Percentiles rank a stretch among this genome's conserved stretches.
phyloP scores from a whole-genome alignment of 306 rosid species.

The Mucuna pruriens region DNA sequence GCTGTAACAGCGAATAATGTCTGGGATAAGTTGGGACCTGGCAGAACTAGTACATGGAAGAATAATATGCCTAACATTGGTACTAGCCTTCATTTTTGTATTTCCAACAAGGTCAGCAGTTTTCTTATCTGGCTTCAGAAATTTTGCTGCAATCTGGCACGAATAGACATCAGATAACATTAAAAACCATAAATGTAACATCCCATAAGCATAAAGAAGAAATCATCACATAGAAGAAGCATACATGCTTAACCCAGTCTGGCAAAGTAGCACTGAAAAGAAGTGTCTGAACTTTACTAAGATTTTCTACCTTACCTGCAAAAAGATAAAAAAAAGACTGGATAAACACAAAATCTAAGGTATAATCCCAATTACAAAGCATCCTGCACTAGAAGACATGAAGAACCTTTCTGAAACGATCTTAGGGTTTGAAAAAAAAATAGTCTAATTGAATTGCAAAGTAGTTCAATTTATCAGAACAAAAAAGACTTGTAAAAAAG shows the following conservation, averaged over 20 bases:
- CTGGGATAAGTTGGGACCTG: slow-evolving; percentile 83
- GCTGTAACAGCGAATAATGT: slow-evolving; percentile 83
- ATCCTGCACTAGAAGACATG: not conserved
- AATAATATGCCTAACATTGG: slow-evolving; percentile 79
- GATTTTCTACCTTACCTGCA: slow-evolving; percentile 79
- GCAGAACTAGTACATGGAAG: slow-evolving; percentile 84
- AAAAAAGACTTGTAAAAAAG: not conserved
- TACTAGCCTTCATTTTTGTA: slow-evolving; percentile 91
- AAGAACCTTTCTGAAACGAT: not conserved
- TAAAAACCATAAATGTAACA: not conserved
- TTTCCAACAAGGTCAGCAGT: slow-evolving; percentile 91
- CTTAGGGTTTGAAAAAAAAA: not conserved
- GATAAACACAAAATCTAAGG: not conserved
- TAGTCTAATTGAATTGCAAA: not conserved
- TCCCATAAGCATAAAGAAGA: slow-evolving; percentile 8
- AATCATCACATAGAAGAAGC: not conserved
- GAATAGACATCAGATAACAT: not conserved
- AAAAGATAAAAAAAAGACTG: slow-evolving; percentile 14
- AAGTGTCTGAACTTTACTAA: slow-evolving; percentile 85
- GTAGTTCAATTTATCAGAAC: not conserved
- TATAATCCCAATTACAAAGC: not conserved
- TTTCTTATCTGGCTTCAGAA: slow-evolving; percentile 74
- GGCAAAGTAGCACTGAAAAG: slow-evolving; percentile 97
- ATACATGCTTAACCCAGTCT: slow-evolving; percentile 78
- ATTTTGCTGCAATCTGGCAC: slow-evolving; percentile 73